Percentiles rank a stretch among this genome's conserved stretches.
These are phyloP conservation scores for Phyllosticta citribraziliensis DNA, from an alignment of 2,329 filamentous ascomycete species.

Conservation along the genomic window DNA sequence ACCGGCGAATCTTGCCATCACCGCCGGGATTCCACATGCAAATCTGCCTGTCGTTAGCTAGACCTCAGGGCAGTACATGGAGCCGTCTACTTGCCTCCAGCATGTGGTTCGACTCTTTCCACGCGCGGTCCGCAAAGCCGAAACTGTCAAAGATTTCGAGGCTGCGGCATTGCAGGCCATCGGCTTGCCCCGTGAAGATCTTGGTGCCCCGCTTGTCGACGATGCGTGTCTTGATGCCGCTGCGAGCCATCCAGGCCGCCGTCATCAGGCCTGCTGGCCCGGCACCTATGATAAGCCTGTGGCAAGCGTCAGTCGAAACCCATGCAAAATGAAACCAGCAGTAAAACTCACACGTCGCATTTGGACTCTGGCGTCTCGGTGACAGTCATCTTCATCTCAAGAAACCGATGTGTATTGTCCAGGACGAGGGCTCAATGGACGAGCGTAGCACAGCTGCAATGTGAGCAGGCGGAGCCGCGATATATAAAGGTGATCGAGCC, in stretches of 20 bases:
- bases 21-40: slow-evolving; percentile 50
- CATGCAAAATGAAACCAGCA: too few species aligned
- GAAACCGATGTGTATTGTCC: background rate
- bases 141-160: slow-evolving; percentile 49
- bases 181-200: slow-evolving; percentile 31
- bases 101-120: slow-evolving; percentile 59
- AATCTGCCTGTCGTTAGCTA: slow-evolving; percentile 16
- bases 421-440: background rate
- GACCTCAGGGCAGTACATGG: background rate
- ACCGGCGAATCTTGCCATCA: slow-evolving; percentile 47
- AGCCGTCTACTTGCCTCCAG: slow-evolving; percentile 44
- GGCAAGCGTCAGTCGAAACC: background rate
- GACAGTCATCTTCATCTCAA: slow-evolving; percentile 17
- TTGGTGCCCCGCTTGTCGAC: slow-evolving; percentile 34
- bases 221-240: slow-evolving; percentile 30
- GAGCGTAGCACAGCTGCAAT: background rate
- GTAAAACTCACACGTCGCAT: slow-evolving; percentile 25
- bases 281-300: slow-evolving; percentile 29
- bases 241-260: slow-evolving; percentile 32
- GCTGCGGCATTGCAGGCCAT: slow-evolving; percentile 33
- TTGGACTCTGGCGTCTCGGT: slow-evolving; percentile 19
- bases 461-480: background rate
- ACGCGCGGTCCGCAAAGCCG: slow-evolving; percentile 53
- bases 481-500: background rate
- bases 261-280: slow-evolving; percentile 32